A percentile compares a stretch with the other conserved stretches of the same genome.
Conservation (phyloP, 139 green algal species). For the Pseudopediastrum boryanum region DNA sequence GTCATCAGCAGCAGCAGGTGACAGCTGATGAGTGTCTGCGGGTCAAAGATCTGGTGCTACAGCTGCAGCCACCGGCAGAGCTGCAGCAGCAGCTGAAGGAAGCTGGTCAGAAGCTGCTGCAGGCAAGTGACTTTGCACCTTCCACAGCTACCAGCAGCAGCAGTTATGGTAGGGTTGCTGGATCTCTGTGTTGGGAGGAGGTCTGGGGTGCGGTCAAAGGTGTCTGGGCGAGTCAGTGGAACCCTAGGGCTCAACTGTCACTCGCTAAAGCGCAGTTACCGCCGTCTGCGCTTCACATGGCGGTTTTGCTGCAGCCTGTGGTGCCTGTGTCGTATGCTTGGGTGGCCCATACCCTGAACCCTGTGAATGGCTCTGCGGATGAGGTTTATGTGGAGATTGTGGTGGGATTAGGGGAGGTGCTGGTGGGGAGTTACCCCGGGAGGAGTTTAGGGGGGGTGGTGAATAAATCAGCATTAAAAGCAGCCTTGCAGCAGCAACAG, state of each 20-base stretch:
- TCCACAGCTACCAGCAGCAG: conserved; percentile 19
- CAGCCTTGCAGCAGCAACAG: conserved; percentile 7
- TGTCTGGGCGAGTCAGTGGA: conserved; percentile 62
- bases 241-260: conserved; percentile 41
- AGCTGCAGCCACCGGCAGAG: conserved; percentile 5
- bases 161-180: neutral
- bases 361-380: conserved; percentile 11
- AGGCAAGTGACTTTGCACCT: neutral
- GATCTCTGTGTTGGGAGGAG: conserved; percentile 24
- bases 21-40: neutral
- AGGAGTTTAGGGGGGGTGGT: conserved; percentile 44
- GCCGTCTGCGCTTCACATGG: conserved; percentile 49
- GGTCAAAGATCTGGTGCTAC: conserved; percentile 12
- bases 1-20: conserved; percentile 11
- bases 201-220: conserved; percentile 40
- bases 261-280: conserved; percentile 46
- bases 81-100: neutral
- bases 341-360: conserved; percentile 57
- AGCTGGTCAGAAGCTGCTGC: too few relatives aligned
- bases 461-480: neutral
- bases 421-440: conserved; percentile 71
- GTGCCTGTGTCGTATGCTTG: conserved; percentile 51
- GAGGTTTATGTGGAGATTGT: conserved; percentile 62
- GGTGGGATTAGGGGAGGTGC: conserved; percentile 65
- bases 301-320: conserved; percentile 57